These are phyloP conservation scores for Metschnikowia cubensis DNA, from an alignment of 805 yeast species.

Conservation along the genomic window DNA sequence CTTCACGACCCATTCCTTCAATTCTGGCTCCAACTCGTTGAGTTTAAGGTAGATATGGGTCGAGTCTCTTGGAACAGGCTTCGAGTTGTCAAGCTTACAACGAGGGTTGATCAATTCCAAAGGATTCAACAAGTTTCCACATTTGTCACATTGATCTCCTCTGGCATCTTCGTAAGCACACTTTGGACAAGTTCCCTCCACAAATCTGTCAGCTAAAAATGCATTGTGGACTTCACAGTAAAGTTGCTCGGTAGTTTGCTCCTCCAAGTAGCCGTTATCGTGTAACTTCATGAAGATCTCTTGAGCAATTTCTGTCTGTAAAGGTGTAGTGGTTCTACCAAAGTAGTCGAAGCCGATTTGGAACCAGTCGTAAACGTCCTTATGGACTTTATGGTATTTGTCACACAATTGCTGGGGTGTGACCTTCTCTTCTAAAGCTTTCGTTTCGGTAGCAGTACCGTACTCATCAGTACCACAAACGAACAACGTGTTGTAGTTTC, in stretches of 20 bases:
- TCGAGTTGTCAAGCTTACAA: conserved; percentile 84
- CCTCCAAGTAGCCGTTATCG: conserved; percentile 79
- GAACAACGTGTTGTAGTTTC: conserved; percentile 82
- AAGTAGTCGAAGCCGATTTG: conserved; percentile 90
- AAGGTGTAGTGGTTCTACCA: conserved; percentile 91
- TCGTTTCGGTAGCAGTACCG: conserved; percentile 99
- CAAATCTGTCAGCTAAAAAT: conserved; percentile 92
- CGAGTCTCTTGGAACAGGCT: conserved; percentile 77
- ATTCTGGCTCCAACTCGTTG: conserved; percentile 76
- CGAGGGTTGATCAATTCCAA: conserved; percentile 92
- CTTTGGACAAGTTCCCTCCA: conserved; percentile 95
- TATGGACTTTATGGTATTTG: conserved; percentile 82
- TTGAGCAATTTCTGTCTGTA: conserved; percentile 94
- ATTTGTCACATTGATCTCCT: conserved; percentile 98
- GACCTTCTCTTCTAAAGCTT: conserved; percentile 90
- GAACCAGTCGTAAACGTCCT: conserved; percentile 94
- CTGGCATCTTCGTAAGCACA: conserved; percentile 96
- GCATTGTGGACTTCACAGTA: conserved; percentile 90
- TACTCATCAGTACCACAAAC: conserved; percentile 98
- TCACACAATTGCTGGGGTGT: conserved; percentile 88
- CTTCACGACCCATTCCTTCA: conserved; percentile 66
- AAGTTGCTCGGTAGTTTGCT: conserved; percentile 81
- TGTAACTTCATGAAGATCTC: conserved; percentile 77
- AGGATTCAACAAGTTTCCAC: conserved; percentile 87
- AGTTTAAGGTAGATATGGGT: conserved; percentile 81